phyloP scores from a whole-genome alignment of 2,329 filamentous ascomycete genomes.

The Penicillium sp. region DNA sequence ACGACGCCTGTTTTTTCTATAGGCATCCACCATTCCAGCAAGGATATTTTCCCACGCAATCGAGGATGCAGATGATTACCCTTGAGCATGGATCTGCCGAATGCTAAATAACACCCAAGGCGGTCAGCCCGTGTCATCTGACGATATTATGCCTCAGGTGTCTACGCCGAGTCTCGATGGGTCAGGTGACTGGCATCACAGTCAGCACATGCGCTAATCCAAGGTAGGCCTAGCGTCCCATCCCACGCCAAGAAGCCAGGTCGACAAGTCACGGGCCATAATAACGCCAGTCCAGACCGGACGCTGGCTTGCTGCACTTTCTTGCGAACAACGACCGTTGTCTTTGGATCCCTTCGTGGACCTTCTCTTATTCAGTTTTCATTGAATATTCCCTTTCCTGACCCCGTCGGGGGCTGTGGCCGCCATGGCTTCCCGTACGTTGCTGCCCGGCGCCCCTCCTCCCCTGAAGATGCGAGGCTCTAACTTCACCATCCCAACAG shows the following conservation, averaged over 20 bases:
- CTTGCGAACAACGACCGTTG: conserved; percentile 4
- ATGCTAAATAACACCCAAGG: too few species aligned
- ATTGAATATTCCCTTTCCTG: conserved; percentile 18
- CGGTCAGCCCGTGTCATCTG: too few species aligned
- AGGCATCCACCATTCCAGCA: too few species aligned
- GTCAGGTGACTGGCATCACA: too few species aligned
- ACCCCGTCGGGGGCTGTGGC: conserved; percentile 49
- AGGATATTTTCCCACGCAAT: too few species aligned
- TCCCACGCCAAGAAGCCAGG: conserved; percentile 27
- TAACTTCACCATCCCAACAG: conserved; percentile 48
- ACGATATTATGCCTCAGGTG: too few species aligned
- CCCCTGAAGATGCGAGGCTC: conserved; percentile 23
- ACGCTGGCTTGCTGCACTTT: conserved; percentile 13
- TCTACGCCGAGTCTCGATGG: too few species aligned
- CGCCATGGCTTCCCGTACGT: conserved; percentile 59
- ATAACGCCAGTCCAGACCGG: conserved; percentile 26
- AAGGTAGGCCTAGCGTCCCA: conserved; percentile 11
- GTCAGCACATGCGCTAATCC: neutral
- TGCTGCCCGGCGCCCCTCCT: conserved; percentile 27
- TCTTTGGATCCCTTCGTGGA: conserved; percentile 11
- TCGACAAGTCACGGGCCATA: conserved; percentile 28
- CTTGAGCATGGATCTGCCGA: too few species aligned
- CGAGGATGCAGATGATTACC: too few species aligned
- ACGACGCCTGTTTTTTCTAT: too few species aligned
- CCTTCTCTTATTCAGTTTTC: conserved; percentile 7